Conservation (phyloP, 768 basidiomycete genomes). For the Leccinum obscurum region DNA sequence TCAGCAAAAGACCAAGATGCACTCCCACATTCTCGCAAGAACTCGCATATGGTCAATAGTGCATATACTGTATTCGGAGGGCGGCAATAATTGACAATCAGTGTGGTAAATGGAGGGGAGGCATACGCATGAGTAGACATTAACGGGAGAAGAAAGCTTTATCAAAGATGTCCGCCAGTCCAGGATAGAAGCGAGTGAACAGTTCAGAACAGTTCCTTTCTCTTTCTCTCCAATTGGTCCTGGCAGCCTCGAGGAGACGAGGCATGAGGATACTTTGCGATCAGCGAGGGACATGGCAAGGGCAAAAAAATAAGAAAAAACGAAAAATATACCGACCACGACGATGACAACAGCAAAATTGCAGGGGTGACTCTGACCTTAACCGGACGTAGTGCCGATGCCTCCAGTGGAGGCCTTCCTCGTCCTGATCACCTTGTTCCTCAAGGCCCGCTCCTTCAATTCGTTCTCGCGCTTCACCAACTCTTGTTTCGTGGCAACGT, state of each 20-base stretch:
- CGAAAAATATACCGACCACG: slow-evolving; percentile 5
- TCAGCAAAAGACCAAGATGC: neutral
- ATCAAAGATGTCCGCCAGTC: slow-evolving; percentile 20
- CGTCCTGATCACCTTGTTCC: slow-evolving; percentile 80
- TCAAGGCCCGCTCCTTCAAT: slow-evolving; percentile 75
- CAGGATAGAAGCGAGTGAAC: slow-evolving; percentile 1
- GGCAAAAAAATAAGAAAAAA: slow-evolving; percentile 20
- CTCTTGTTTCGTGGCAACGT: slow-evolving; percentile 37
- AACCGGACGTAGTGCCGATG: slow-evolving; percentile 20
- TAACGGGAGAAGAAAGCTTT: slow-evolving; percentile 2
- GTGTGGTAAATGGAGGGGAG: slow-evolving; percentile 2
- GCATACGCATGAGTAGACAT: slow-evolving; percentile 23
- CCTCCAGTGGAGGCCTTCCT: slow-evolving; percentile 47
- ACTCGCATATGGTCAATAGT: neutral
- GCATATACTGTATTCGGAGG: slow-evolving; percentile 20
- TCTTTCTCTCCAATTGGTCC: slow-evolving; percentile 21
- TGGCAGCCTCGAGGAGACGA: slow-evolving; percentile 23
- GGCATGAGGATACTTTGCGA: slow-evolving; percentile 15
- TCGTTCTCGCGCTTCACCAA: slow-evolving; percentile 74
- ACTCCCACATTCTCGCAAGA: neutral
- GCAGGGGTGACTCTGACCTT: slow-evolving; percentile 2
- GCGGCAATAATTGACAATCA: slow-evolving; percentile 23
- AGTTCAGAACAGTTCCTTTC: slow-evolving; percentile 18
- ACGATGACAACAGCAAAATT: neutral
- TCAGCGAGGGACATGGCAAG: slow-evolving; percentile 21